Percentiles rank a stretch among this genome's conserved stretches.
These are phyloP conservation scores for Potentilla sterilis DNA, from an alignment of 306 rosid genomes.

Conservation along the genomic window DNA sequence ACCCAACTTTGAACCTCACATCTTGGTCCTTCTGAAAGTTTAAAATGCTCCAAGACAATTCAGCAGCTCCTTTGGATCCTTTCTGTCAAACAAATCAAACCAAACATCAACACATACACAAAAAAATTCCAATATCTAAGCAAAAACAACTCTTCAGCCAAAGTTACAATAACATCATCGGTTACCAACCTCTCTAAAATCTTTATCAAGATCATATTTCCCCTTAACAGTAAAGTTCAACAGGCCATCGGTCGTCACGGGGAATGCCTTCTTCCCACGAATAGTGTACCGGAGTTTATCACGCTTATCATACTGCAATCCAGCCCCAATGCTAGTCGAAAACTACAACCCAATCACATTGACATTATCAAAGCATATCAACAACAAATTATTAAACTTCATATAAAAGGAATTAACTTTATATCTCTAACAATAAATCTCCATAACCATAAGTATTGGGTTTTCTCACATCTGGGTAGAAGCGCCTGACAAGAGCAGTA, in stretches of 20 bases:
- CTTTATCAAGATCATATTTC: slow-evolving; percentile 54
- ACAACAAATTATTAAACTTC: neutral
- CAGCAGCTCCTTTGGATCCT: slow-evolving; percentile 71
- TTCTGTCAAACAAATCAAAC: slow-evolving; percentile 35
- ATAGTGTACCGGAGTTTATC: slow-evolving; percentile 54
- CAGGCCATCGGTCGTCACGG: slow-evolving; percentile 48
- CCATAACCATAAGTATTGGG: neutral
- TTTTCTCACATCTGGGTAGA: slow-evolving; percentile 52
- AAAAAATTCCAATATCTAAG: neutral
- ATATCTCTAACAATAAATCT: neutral
- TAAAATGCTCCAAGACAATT: slow-evolving; percentile 64
- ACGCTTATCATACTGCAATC: slow-evolving; percentile 52
- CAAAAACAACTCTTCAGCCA: neutral
- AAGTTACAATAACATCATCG: neutral
- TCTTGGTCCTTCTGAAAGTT: slow-evolving; percentile 86
- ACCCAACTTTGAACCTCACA: slow-evolving; percentile 77
- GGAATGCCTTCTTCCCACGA: slow-evolving; percentile 70
- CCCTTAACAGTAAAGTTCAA: slow-evolving; percentile 73
- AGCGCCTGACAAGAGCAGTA: slow-evolving; percentile 55
- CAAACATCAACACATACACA: neutral
- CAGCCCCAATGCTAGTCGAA: slow-evolving; percentile 72
- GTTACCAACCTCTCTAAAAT: slow-evolving; percentile 57
- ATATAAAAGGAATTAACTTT: neutral
- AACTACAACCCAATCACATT: slow-evolving; percentile 41
- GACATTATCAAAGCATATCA: neutral